These are phyloP conservation scores for Ascoidea rubescens DNA, from an alignment of 805 yeast genomes.

Conservation along the genomic window DNA sequence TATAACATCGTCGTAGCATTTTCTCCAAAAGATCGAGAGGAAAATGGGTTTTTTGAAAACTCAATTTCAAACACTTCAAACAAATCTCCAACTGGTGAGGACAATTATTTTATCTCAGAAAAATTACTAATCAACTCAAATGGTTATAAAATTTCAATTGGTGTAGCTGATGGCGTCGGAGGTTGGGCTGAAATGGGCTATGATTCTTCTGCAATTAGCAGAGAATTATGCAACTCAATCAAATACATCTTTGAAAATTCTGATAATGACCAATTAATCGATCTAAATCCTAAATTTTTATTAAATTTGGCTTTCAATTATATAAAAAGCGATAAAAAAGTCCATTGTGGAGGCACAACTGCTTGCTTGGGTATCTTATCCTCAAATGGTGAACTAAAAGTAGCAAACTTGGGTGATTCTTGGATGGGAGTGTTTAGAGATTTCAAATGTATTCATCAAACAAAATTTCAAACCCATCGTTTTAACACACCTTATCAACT, in stretches of 20 bases:
- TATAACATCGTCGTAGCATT: constrained; percentile 55
- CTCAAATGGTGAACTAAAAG: constrained; percentile 36
- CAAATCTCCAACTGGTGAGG: constrained; percentile 66
- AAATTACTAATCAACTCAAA: constrained; percentile 13
- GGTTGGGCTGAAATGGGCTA: constrained; percentile 92
- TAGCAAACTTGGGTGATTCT: constrained; percentile 87
- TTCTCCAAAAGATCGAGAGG: constrained; percentile 59
- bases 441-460: constrained; percentile 43
- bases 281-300: constrained; percentile 29
- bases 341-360: constrained; percentile 87
- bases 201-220: constrained; percentile 63
- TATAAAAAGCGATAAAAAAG: constrained; percentile 39
- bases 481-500: constrained; percentile 90
- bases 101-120: constrained; percentile 45
- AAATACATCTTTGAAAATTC: constrained; percentile 22
- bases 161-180: constrained; percentile 93
- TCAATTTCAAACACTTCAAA: constrained; percentile 17
- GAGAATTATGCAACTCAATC: constrained; percentile 57
- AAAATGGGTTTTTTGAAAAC: constrained; percentile 25
- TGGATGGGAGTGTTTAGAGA: constrained; percentile 82
- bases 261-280: constrained; percentile 9
- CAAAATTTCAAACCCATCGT: constrained; percentile 69
- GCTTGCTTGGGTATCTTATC: constrained; percentile 71
- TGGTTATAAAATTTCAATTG: constrained; percentile 39
- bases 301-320: constrained; percentile 42